These are phyloP conservation scores for Elongisporangium prolatum DNA, from an alignment of 352 stramenopile genomes.

Conservation along the genomic window DNA sequence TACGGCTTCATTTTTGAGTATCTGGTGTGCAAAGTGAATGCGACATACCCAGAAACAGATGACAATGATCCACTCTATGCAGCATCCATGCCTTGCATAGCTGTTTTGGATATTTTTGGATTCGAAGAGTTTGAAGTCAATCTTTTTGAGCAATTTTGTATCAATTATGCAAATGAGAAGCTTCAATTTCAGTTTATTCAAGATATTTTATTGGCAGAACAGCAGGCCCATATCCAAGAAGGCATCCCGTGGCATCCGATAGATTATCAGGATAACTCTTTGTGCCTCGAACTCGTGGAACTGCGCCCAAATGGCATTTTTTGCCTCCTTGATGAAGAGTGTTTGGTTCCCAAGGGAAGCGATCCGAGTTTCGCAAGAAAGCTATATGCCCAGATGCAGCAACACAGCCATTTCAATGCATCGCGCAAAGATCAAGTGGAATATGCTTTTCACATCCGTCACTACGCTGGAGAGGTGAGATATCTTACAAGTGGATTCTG, in stretches of 20 bases:
- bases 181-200: slow-evolving; percentile 83
- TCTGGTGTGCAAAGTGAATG: slow-evolving; percentile 77
- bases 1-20: slow-evolving; percentile 85
- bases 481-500: slow-evolving; percentile 79
- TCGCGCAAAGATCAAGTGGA: slow-evolving; percentile 66
- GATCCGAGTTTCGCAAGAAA: slow-evolving; percentile 73
- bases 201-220: slow-evolving; percentile 71
- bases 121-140: slow-evolving; percentile 88
- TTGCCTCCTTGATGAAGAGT: slow-evolving; percentile 83
- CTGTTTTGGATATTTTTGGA: slow-evolving; percentile 88
- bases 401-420: slow-evolving; percentile 53
- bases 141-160: slow-evolving; percentile 78
- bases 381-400: slow-evolving; percentile 62
- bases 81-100: slow-evolving; percentile 43
- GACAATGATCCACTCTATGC: slow-evolving; percentile 13
- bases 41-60: slow-evolving; percentile 15
- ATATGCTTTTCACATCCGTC: slow-evolving; percentile 68
- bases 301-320: slow-evolving; percentile 74
- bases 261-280: slow-evolving; percentile 69
- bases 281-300: slow-evolving; percentile 82
- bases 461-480: slow-evolving; percentile 76
- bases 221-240: slow-evolving; percentile 71
- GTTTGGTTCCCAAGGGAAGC: slow-evolving; percentile 71
- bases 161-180: slow-evolving; percentile 82
- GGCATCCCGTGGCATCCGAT: slow-evolving; percentile 65